Evolutionary conservation across 2,329 filamentous ascomycete species (phyloP).

Genomic region (Cercospora janseana): DNA sequence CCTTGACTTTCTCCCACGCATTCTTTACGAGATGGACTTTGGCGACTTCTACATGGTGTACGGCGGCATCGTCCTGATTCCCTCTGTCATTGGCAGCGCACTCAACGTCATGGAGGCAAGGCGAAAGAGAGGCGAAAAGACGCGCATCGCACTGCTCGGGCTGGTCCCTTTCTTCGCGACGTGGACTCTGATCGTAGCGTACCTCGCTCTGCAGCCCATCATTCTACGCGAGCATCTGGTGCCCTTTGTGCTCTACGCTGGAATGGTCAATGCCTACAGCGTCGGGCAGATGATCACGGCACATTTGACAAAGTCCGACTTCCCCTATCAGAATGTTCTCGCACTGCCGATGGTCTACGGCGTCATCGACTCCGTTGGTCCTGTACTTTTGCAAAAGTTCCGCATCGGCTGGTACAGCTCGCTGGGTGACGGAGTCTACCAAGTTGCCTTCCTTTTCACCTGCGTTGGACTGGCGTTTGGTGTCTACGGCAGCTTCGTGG

Average conservation of each 20-base stretch:
- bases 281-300: conserved; percentile 95
- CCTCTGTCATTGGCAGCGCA: conserved; percentile 78
- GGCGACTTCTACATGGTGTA: conserved; percentile 92
- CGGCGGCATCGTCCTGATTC: conserved; percentile 73
- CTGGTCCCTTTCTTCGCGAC: conserved; percentile 75
- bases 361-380: conserved; percentile 77
- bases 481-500: conserved; percentile 95
- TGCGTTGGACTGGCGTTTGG: conserved; percentile 82
- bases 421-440: conserved; percentile 69
- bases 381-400: conserved; percentile 54
- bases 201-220: conserved; percentile 78
- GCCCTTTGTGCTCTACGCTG: conserved; percentile 84
- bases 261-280: conserved; percentile 82
- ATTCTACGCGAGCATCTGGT: conserved; percentile 82
- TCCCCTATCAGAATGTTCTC: conserved; percentile 88
- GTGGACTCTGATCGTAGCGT: conserved; percentile 74
- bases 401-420: conserved; percentile 71
- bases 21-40: conserved; percentile 76
- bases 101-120: conserved; percentile 82
- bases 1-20: conserved; percentile 62
- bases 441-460: conserved; percentile 86
- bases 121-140: conserved; percentile 67
- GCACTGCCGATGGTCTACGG: conserved; percentile 73
- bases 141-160: conserved; percentile 73
- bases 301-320: conserved; percentile 81